Evolutionary conservation across 2,329 filamentous ascomycete genomes (phyloP), one percentile per base, ranked within the genome.

Genomic region (Fusarium begoniae): DNA sequence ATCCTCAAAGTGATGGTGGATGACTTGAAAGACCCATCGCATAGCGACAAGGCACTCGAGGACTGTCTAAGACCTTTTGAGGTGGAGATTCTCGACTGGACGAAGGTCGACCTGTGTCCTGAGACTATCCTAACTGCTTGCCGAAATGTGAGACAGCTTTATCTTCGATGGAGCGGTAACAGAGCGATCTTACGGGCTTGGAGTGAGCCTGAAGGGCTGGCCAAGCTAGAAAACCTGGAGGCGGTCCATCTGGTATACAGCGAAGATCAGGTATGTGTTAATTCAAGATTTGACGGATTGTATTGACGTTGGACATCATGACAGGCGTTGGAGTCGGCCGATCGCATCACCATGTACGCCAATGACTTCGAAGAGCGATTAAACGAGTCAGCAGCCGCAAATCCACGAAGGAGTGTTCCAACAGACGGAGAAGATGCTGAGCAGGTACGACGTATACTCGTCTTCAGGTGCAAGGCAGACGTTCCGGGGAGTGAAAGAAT

Each of bases 51-150:
- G 45, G 38, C 66, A 10, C 69, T 72, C 3, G 48, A 54, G 35
- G 17, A 40, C 15, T 56, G 66, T 11, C 41, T 72, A 4, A 26
- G 55, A 3, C 55, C 26, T 43, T 48, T 72, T 4, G 40, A 57
- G 18, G 60, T 72, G 14, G 69, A 72, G 51, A 51, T 57, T 8
- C 60, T 72, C 1, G 69, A 69, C 45, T 72, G 69, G 69, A 50
- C 57, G 0, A 72, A 72, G 6, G 32, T 45, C 0, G 69, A 72
- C 13, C 4, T 69, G 6, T 67, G 67, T 24, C 68, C 68, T 0
- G 35, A 51, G 32, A 38, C 47, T 30, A 60, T 60, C 10, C 8
- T 28, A 2, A 24, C 22, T 24, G 45, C 38, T 9, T 38, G 30
- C 5, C 26, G 26, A 11, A 43, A 28, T 43, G 38, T 55, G 2